A percentile compares a stretch with the other conserved stretches of the same genome.
These are phyloP conservation scores for Boeremia lycopersici DNA, from an alignment of 2,329 filamentous ascomycete genomes.

Conservation along the genomic window DNA sequence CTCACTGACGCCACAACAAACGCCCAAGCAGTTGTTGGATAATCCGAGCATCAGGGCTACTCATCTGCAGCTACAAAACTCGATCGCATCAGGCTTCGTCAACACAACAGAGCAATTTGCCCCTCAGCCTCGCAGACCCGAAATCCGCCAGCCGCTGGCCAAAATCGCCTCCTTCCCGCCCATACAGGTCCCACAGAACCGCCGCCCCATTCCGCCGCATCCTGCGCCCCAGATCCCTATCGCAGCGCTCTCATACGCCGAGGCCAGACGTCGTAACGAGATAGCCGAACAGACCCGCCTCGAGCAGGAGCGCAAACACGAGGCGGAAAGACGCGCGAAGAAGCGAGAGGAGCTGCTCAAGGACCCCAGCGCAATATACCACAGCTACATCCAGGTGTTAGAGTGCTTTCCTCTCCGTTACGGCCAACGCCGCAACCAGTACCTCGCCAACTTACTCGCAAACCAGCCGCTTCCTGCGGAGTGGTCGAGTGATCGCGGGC, in stretches of 20 bases:
- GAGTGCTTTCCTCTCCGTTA: slow-evolving; percentile 3
- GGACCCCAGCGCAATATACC: slow-evolving; percentile 14
- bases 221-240: neutral
- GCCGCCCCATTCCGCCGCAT: neutral
- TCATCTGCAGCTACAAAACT: neutral
- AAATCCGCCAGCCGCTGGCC: neutral
- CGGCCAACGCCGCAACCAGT: slow-evolving; percentile 5
- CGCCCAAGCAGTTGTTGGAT: neutral
- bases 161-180: neutral
- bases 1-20: neutral
- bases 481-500: slow-evolving; percentile 6
- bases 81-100: neutral
- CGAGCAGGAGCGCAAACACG: neutral
- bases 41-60: neutral
- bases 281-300: neutral
- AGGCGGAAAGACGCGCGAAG: neutral
- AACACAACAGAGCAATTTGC: neutral
- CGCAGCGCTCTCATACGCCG: neutral
- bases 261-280: neutral
- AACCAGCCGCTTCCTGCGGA: slow-evolving; percentile 17
- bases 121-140: neutral
- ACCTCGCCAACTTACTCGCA: slow-evolving; percentile 12
- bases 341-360: slow-evolving; percentile 4
- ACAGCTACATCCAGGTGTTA: slow-evolving; percentile 14
- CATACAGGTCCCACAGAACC: neutral